These are phyloP conservation scores for Phytophthora tubulina DNA, from an alignment of 352 stramenopile genomes.

Conservation along the genomic window DNA sequence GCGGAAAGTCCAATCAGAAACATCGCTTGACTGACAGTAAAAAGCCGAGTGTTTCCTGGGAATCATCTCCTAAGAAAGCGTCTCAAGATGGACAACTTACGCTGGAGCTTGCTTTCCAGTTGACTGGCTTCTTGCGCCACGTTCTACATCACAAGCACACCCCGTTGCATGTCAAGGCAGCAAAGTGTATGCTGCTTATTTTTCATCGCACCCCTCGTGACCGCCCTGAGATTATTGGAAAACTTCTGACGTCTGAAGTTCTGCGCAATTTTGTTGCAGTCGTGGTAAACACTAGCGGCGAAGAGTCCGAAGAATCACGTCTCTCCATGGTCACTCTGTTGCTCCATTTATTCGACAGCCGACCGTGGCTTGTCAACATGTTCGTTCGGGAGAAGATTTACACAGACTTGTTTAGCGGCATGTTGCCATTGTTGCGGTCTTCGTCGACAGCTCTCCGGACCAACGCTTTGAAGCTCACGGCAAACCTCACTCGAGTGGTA, in stretches of 20 bases:
- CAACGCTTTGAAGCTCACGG: slow-evolving; percentile 64
- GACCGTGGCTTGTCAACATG: slow-evolving; percentile 56
- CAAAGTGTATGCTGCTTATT: slow-evolving; percentile 75
- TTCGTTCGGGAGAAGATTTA: slow-evolving; percentile 76
- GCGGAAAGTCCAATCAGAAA: slow-evolving; percentile 22
- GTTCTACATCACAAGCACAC: slow-evolving; percentile 69
- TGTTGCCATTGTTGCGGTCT: slow-evolving; percentile 55
- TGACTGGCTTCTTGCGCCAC: slow-evolving; percentile 56
- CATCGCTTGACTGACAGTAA: slow-evolving; percentile 8
- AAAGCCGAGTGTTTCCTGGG: slow-evolving; percentile 7
- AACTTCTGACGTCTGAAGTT: slow-evolving; percentile 60
- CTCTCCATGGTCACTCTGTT: slow-evolving; percentile 72
- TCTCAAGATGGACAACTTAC: slow-evolving; percentile 43
- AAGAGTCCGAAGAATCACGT: slow-evolving; percentile 78
- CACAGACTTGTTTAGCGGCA: slow-evolving; percentile 58
- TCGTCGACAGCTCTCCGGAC: slow-evolving; percentile 50
- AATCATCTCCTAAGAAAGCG: slow-evolving; percentile 24
- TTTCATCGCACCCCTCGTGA: slow-evolving; percentile 58
- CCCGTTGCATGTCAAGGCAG: slow-evolving; percentile 67
- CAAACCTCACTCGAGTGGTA: slow-evolving; percentile 63
- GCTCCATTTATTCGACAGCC: slow-evolving; percentile 74
- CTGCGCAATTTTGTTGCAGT: slow-evolving; percentile 67
- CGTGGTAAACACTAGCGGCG: slow-evolving; percentile 50
- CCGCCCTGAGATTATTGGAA: slow-evolving; percentile 38
- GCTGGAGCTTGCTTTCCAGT: slow-evolving; percentile 51